phyloP scores from a whole-genome alignment of 257 asterid genomes.

The Solanum piurae region DNA sequence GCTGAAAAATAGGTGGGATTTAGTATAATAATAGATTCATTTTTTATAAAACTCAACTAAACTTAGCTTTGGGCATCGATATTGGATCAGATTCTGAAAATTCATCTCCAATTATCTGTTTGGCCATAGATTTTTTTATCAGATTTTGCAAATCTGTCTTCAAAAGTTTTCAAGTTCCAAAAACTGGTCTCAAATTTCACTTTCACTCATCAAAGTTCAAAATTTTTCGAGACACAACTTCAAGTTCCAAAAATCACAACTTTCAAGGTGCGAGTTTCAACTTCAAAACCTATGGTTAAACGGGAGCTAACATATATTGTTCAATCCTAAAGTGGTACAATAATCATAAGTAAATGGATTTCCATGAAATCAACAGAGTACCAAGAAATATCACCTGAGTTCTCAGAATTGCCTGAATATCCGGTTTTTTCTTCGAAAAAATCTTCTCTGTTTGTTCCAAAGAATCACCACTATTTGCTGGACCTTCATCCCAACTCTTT shows the following conservation, averaged over 20 bases:
- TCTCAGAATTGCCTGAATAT: slow-evolving; percentile 79
- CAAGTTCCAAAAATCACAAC: background rate
- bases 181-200: background rate
- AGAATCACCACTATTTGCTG: slow-evolving; percentile 29
- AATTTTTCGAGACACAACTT: background rate
- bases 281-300: background rate
- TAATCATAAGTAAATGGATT: background rate
- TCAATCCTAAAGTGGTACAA: background rate
- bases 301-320: background rate
- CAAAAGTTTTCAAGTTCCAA: background rate
- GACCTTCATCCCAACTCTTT: slow-evolving; percentile 87
- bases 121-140: background rate
- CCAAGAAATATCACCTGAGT: slow-evolving; percentile 53
- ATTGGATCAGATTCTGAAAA: background rate
- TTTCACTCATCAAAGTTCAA: background rate
- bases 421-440: slow-evolving; percentile 39
- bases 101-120: background rate
- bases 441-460: slow-evolving; percentile 42
- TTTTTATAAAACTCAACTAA: background rate
- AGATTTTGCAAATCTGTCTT: background rate
- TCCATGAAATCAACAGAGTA: background rate
- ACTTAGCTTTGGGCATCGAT: background rate
- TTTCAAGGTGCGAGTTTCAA: no score
- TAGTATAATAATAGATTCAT: background rate
- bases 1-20: background rate